Percentiles rank a stretch among this genome's conserved stretches.
These are phyloP conservation scores for Talaromyces atroroseus DNA, from an alignment of 2,329 filamentous ascomycete genomes.

Conservation along the genomic window DNA sequence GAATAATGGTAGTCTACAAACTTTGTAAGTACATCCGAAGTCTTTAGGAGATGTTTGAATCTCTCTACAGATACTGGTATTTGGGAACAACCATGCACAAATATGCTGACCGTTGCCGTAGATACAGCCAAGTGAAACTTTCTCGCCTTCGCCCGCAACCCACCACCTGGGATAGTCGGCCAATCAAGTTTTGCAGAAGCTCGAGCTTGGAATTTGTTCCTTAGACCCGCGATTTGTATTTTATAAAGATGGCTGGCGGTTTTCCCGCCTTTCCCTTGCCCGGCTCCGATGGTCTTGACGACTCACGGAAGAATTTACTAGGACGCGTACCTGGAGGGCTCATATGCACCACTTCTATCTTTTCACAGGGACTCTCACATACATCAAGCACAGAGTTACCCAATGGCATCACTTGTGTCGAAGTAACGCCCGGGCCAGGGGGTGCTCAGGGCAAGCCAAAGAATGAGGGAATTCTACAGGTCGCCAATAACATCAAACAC, in stretches of 20 bases:
- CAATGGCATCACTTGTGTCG: slow-evolving; percentile 21
- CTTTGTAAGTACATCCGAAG: not conserved
- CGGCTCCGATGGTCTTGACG: slow-evolving; percentile 1
- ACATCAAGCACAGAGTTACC: slow-evolving; percentile 21
- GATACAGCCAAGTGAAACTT: slow-evolving; percentile 11
- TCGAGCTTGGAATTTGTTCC: slow-evolving; percentile 4
- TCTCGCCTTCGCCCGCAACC: slow-evolving; percentile 3
- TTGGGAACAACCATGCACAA: slow-evolving; percentile 10
- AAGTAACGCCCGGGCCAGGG: slow-evolving; percentile 18
- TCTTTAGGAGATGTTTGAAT: not conserved
- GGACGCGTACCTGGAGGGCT: not conserved
- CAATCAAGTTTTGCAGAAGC: slow-evolving; percentile 7
- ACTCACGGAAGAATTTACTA: slow-evolving; percentile 5
- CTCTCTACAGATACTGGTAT: not conserved
- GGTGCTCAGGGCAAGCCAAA: slow-evolving; percentile 27
- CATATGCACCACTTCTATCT: slow-evolving; percentile 3
- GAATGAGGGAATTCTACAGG: slow-evolving; percentile 35
- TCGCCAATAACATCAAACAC: slow-evolving; percentile 32
- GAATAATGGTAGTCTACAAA: not conserved
- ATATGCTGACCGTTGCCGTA: slow-evolving; percentile 13
- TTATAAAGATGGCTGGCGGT: slow-evolving; percentile 3
- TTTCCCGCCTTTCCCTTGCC: not conserved
- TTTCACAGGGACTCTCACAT: slow-evolving; percentile 19
- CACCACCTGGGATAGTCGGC: slow-evolving; percentile 6
- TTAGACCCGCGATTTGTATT: not conserved